A percentile compares a stretch with the other conserved stretches of the same genome.
These are phyloP conservation scores for Wickerhamiella shivajii DNA, from an alignment of 805 yeast genomes.

Conservation along the genomic window DNA sequence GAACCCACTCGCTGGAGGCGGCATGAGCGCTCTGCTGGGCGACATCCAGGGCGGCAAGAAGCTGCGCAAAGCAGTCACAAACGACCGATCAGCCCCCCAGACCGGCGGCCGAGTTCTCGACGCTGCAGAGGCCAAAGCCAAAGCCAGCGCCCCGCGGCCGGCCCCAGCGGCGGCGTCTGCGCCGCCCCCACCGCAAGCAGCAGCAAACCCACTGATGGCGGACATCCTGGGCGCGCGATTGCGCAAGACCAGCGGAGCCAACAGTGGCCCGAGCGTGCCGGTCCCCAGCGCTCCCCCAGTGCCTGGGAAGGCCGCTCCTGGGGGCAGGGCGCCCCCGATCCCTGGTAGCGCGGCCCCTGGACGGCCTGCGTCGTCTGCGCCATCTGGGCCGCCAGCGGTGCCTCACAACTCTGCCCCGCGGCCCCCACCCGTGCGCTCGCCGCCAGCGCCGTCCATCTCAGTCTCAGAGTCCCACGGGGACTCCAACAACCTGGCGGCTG, in stretches of 20 bases:
- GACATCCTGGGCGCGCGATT: conserved; percentile 18
- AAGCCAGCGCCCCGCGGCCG: conserved; percentile 8
- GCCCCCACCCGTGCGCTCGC: too few relatives aligned
- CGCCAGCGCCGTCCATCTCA: too few relatives aligned
- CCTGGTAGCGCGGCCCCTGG: conserved; percentile 7
- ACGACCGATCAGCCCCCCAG: conserved; percentile 55
- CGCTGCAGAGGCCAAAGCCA: conserved; percentile 8
- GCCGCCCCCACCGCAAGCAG: conserved; percentile 1
- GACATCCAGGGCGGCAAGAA: conserved; percentile 62
- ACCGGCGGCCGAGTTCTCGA: conserved; percentile 29
- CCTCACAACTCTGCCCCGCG: too few relatives aligned
- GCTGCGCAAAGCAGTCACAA: conserved; percentile 41
- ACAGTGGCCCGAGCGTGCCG: too few relatives aligned
- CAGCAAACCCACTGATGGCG: conserved; percentile 6
- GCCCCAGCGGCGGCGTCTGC: conserved; percentile 11
- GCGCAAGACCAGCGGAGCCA: conserved; percentile 5
- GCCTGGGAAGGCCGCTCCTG: conserved; percentile 16
- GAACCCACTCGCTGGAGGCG: conserved; percentile 21
- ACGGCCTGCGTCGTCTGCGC: conserved; percentile 2
- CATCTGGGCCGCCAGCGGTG: conserved; percentile 10
- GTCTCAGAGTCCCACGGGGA: too few relatives aligned
- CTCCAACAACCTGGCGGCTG: too few relatives aligned
- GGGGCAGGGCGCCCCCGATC: conserved; percentile 9
- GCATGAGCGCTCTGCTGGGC: conserved; percentile 41
- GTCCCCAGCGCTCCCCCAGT: conserved; percentile 15